Conservation (phyloP, 805 yeast genomes). For the Starmerella sp. region DNA sequence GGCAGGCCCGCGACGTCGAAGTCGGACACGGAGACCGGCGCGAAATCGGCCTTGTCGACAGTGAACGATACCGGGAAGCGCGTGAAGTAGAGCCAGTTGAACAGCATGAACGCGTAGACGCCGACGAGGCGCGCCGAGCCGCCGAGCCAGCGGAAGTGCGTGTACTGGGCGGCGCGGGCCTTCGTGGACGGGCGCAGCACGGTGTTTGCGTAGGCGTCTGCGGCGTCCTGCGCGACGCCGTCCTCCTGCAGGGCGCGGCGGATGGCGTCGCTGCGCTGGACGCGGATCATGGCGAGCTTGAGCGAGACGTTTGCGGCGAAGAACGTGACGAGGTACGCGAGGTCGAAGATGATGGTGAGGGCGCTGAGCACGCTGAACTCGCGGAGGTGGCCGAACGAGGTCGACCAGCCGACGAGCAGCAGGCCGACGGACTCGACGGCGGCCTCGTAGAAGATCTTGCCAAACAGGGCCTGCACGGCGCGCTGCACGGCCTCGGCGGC, state of each 20-base stretch:
- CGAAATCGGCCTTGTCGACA: slow-evolving; percentile 19
- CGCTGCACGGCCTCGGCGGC: slow-evolving; percentile 37
- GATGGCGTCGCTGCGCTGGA: slow-evolving; percentile 68
- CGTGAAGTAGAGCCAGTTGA: slow-evolving; percentile 31
- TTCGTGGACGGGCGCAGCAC: slow-evolving; percentile 18
- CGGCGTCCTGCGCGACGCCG: slow-evolving; percentile 75
- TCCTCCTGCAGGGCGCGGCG: slow-evolving; percentile 83
- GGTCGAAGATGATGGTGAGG: slow-evolving; percentile 58
- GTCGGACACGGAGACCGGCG: slow-evolving; percentile 14
- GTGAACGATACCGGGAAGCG: slow-evolving; percentile 26
- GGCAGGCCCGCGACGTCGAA: slow-evolving; percentile 13
- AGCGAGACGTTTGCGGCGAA: slow-evolving; percentile 73
- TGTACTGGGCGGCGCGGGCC: slow-evolving; percentile 16
- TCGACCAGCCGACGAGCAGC: slow-evolving; percentile 40
- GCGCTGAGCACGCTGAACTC: slow-evolving; percentile 72
- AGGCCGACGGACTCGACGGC: slow-evolving; percentile 61
- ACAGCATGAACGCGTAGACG: slow-evolving; percentile 27
- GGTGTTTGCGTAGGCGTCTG: slow-evolving; percentile 28
- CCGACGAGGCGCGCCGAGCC: slow-evolving; percentile 20
- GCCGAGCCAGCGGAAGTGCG: slow-evolving; percentile 15
- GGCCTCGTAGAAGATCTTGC: slow-evolving; percentile 58
- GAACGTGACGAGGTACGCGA: slow-evolving; percentile 64
- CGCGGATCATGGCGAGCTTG: slow-evolving; percentile 78
- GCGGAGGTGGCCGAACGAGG: slow-evolving; percentile 55
- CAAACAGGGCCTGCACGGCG: slow-evolving; percentile 30